phyloP scores from a whole-genome alignment of 208 protist species.

The Acanthamoeba quina region DNA sequence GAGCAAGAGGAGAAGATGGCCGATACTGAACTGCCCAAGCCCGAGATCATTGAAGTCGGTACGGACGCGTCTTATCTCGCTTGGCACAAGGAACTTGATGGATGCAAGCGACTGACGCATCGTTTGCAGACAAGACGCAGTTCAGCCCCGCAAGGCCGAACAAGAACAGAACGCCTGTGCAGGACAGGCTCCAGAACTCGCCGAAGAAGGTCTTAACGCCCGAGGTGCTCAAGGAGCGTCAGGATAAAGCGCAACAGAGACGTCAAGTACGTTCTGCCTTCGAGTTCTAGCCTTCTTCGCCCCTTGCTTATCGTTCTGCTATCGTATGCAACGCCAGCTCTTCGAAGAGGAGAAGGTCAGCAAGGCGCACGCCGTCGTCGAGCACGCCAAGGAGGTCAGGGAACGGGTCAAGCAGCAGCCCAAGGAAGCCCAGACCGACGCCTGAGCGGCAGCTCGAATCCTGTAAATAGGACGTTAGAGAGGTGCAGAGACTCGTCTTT shows the following conservation, averaged over 20 bases:
- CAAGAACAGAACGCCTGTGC: background rate
- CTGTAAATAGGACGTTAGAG: background rate
- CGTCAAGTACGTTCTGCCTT: background rate
- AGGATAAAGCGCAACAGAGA: background rate
- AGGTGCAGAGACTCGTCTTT: too few relatives aligned
- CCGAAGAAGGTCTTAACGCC: background rate
- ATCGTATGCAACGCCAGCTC: background rate
- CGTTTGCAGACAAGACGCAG: conserved; percentile 7
- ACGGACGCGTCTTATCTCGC: background rate
- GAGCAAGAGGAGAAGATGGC: background rate
- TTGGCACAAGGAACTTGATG: too few relatives aligned
- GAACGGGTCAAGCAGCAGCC: background rate
- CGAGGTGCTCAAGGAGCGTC: background rate
- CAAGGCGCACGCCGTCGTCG: conserved; percentile 14
- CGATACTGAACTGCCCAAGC: conserved; percentile 22
- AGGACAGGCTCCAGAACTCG: conserved; percentile 44
- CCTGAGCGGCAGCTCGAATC: background rate
- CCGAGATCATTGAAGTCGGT: conserved; percentile 23
- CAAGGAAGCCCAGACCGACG: background rate
- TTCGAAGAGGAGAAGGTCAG: conserved; percentile 45
- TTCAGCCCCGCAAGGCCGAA: background rate
- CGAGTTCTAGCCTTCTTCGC: background rate
- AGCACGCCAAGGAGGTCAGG: conserved; percentile 30
- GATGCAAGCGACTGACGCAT: background rate
- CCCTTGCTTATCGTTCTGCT: background rate